These are phyloP conservation scores for Omphalotus guepiniiformis DNA, from an alignment of 768 basidiomycete genomes.

Conservation along the genomic window DNA sequence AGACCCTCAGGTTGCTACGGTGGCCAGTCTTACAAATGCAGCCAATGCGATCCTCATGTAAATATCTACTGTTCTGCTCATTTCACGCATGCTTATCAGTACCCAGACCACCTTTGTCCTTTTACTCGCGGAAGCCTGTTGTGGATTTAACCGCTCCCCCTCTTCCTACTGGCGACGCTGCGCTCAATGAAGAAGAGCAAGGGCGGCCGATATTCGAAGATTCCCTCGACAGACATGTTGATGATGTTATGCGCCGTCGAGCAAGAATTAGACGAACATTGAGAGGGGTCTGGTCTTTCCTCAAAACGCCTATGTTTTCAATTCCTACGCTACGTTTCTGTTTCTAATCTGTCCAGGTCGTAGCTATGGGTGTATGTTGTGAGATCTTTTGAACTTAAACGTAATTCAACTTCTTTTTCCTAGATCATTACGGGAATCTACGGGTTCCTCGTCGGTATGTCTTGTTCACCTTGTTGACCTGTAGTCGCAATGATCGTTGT, in stretches of 20 bases:
- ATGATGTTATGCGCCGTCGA: slow-evolving; percentile 63
- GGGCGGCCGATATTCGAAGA: slow-evolving; percentile 33
- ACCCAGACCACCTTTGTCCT: slow-evolving; percentile 60
- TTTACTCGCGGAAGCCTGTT: slow-evolving; percentile 68
- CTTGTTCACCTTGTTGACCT: neutral
- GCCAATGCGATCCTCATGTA: slow-evolving; percentile 77
- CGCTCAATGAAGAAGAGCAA: slow-evolving; percentile 23
- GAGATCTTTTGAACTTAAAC: neutral
- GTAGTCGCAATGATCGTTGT: slow-evolving; percentile 6
- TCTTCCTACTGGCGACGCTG: slow-evolving; percentile 21
- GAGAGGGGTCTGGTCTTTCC: slow-evolving; percentile 74
- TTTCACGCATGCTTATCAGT: slow-evolving; percentile 1
- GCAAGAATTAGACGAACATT: slow-evolving; percentile 53
- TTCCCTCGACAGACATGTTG: slow-evolving; percentile 70
- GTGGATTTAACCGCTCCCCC: slow-evolving; percentile 45
- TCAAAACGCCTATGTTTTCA: slow-evolving; percentile 67
- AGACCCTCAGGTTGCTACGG: slow-evolving; percentile 74
- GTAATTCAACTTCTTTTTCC: slow-evolving; percentile 4
- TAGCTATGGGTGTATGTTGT: slow-evolving; percentile 63
- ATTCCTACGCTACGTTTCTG: neutral
- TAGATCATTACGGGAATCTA: slow-evolving; percentile 69
- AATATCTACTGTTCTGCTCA: slow-evolving; percentile 8
- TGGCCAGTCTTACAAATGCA: slow-evolving; percentile 73
- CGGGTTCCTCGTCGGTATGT: slow-evolving; percentile 66
- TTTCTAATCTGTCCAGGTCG: slow-evolving; percentile 4